Base-by-base conservation (phyloP, 1,284 basidiomycete genomes). In the Xanthoconium separans region DNA sequence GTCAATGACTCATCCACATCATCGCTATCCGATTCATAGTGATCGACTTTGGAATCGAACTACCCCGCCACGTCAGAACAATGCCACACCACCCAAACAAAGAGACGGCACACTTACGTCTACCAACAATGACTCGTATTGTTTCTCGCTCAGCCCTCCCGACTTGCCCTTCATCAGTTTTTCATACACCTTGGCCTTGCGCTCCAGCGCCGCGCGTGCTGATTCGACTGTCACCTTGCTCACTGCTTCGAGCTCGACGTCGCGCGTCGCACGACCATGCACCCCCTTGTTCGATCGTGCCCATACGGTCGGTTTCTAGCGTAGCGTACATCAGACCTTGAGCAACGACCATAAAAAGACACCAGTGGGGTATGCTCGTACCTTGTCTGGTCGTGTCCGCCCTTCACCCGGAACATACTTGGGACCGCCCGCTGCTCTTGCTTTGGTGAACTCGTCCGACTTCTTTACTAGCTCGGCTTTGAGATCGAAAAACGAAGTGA, bases 131-230 rank as follows among this genome's bases (percentile, higher is more conserved):
- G 81, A 77, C 43, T 85, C 85, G 55, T 85, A 85, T 65, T 96
- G 89, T 57, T 82, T 84, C 50, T 95, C 89, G 29, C 69, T 85
- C 63, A 96, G 63, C 0, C 91, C 92, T 0, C 85, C 92, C 9
- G 82, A 84, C 70, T 92, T 89, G 8, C 95, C 95, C 58, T 84
- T 85, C 61, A 78, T 73, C 33, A 96, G 70, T 64, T 91, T 86
- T 6, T 93, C 87, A 64, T 97, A 97, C 54, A 89, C 83, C 66
- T 81, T 80, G 6, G 92, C 86, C 69, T 97, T 97, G 44, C 85
- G 79, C 68, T 91, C 85, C 47, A 97, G 71, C 6, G 78, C 79
- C 1, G 82, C 81, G 9, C 82, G 82, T 10, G 86, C 84, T 2
- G 80, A 79, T 40, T 91, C 89, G 9, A 88, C 67, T 0, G 85